phyloP scores from a whole-genome alignment of 148 eudicot species.

The Vaccinium darrowii region DNA sequence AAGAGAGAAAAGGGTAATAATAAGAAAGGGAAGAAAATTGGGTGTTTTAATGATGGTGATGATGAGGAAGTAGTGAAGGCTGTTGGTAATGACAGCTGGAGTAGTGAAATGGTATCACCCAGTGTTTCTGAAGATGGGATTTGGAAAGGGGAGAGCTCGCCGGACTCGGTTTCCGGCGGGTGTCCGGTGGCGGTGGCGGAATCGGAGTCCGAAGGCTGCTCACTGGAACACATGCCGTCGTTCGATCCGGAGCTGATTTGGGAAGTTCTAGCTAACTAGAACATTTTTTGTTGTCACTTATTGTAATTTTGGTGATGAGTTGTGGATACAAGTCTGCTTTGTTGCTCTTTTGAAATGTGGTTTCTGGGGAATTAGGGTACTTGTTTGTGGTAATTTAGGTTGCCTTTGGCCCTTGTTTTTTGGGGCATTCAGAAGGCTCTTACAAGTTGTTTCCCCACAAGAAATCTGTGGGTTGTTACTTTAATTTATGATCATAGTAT shows the following conservation, averaged over 20 bases:
- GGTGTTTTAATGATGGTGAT: not conserved
- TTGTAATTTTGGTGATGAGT: not conserved
- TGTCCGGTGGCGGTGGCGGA: constrained; percentile 25
- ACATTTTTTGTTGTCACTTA: too few relatives aligned
- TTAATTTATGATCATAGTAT: not conserved
- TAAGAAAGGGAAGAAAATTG: constrained; percentile 41
- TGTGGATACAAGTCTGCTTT: not conserved
- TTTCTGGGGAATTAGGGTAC: not conserved
- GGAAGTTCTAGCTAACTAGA: constrained; percentile 75
- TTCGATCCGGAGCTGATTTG: constrained; percentile 87
- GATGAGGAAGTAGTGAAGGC: constrained; percentile 25
- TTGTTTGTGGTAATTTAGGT: not conserved
- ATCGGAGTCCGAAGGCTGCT: constrained; percentile 46
- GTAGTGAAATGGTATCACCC: constrained; percentile 32
- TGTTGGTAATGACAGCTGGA: constrained; percentile 1
- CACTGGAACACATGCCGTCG: constrained; percentile 76
- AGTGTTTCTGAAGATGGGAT: constrained; percentile 53
- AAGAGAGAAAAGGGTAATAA: constrained; percentile 52
- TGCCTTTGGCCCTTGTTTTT: not conserved
- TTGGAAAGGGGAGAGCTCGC: constrained; percentile 45
- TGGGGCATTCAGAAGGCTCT: not conserved
- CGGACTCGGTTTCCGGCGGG: constrained; percentile 38
- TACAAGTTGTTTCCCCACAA: not conserved
- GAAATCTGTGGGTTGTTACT: too few relatives aligned
- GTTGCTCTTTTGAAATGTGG: not conserved